Base-by-base conservation (phyloP, 257 asterid species). In the Fraxinus anomala region DNA sequence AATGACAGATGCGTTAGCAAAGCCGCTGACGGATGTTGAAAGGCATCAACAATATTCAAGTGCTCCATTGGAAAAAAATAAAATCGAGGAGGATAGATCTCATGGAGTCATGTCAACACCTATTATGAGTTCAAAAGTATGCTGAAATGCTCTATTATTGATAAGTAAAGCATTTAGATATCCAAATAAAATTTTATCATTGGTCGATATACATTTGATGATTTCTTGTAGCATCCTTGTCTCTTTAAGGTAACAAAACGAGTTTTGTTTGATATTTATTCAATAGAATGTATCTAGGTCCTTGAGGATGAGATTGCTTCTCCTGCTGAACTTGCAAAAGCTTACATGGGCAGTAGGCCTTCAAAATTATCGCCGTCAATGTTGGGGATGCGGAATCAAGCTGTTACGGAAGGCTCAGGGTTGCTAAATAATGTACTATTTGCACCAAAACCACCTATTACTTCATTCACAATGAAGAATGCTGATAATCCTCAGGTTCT, bases 251-350 rank as follows among this genome's bases (percentile, higher is more conserved):
- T 67, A 59, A 26, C 69, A 73, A 71, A 73, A 61, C 79, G 82
- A 73, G 69, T 39, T 79, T 68, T 44, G 71, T 69, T 67, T 84
- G 82, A 69, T 80, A 79, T 70, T 63, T 63, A 63, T 21, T 63
- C 31, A 33, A 56, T 80, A 24, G 37, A 76, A 75, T 68, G 24
- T 68, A 51, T 85, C 72, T 90, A 93, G 97, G 90, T 87, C 75
- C 79, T 73, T 68, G 96, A 86, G 61, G 91, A 89, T 54, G 91
- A 86, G 77, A 82, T 89, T 78, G 94, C 92, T 71, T 76, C 98
- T 82, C 97, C 99, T 44, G 90, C 97, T 72, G 97, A 93, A 83
- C 88, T 96, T 80, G 99, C 99, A 40, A 93, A 89, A 86, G 92
- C 97, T 75, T 96, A 96, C 85, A 93, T 96, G 99, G 97, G 97